Conservation (phyloP, 2,329 filamentous ascomycete species). For the Verticillium alfalfae region DNA sequence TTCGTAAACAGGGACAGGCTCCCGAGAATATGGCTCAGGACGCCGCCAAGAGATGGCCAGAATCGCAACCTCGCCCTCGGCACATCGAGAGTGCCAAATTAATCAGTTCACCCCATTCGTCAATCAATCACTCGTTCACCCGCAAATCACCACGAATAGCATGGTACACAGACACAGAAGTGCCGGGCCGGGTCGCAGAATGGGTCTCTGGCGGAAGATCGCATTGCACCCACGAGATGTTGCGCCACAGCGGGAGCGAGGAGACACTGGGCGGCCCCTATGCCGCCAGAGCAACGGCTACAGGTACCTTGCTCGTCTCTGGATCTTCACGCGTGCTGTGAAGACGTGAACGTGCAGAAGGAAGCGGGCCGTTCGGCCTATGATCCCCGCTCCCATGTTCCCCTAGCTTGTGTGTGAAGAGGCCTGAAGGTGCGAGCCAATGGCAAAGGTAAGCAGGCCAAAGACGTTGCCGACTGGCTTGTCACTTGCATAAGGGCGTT, state of each 20-base stretch:
- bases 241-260: background rate
- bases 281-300: background rate
- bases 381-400: background rate
- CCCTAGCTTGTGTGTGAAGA: background rate
- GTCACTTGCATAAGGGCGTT: conserved; percentile 2
- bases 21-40: no score
- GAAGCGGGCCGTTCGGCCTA: conserved; percentile 9
- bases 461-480: background rate
- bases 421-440: background rate
- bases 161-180: conserved; percentile 3
- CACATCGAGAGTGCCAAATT: no score
- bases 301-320: no score
- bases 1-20: no score
- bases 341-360: background rate
- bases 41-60: no score
- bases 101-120: background rate
- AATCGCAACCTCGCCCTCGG: no score
- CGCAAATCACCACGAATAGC: background rate
- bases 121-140: background rate
- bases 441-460: background rate
- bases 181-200: conserved; percentile 5
- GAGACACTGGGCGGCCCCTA: background rate
- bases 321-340: conserved; percentile 2
- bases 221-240: background rate
- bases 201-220: conserved; percentile 4